These are phyloP conservation scores for Imleria badia DNA, from an alignment of 768 basidiomycete genomes.

Conservation along the genomic window DNA sequence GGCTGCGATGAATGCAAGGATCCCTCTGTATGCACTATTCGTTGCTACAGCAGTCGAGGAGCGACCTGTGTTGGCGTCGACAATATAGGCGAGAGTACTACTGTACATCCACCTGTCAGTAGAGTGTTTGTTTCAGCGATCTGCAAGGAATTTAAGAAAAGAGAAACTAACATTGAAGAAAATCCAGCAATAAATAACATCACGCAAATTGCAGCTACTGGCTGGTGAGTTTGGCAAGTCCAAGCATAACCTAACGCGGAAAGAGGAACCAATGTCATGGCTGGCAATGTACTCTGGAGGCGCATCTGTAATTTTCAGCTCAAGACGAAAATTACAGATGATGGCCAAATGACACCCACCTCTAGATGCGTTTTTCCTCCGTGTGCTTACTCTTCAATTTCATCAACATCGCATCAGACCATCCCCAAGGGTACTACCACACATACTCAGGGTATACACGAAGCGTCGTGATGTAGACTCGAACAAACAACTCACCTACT, in stretches of 20 bases:
- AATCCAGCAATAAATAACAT: slow-evolving; percentile 73
- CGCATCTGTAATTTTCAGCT: slow-evolving; percentile 54
- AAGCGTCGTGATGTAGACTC: background rate
- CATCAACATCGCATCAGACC: slow-evolving; percentile 49
- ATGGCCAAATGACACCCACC: slow-evolving; percentile 38
- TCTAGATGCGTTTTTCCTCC: slow-evolving; percentile 57
- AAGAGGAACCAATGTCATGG: slow-evolving; percentile 53
- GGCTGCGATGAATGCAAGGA: slow-evolving; percentile 63
- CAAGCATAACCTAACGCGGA: slow-evolving; percentile 72
- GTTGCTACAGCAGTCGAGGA: slow-evolving; percentile 74
- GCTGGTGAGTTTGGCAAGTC: slow-evolving; percentile 62
- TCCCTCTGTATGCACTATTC: slow-evolving; percentile 75
- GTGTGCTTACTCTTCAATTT: slow-evolving; percentile 44
- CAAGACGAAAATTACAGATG: background rate
- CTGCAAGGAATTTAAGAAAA: background rate
- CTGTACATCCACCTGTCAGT: slow-evolving; percentile 52
- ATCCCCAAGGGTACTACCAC: slow-evolving; percentile 59
- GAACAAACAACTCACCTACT: slow-evolving; percentile 42
- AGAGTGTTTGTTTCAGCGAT: background rate
- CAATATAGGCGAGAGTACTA: slow-evolving; percentile 78
- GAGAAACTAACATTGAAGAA: slow-evolving; percentile 39
- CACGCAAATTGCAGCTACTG: slow-evolving; percentile 69
- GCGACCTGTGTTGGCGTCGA: slow-evolving; percentile 81
- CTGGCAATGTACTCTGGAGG: slow-evolving; percentile 58
- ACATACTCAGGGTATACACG: slow-evolving; percentile 29